Percentiles rank a stretch among this genome's conserved stretches.
phyloP scores from a whole-genome alignment of 768 basidiomycete genomes.

The Suillus discolor region DNA sequence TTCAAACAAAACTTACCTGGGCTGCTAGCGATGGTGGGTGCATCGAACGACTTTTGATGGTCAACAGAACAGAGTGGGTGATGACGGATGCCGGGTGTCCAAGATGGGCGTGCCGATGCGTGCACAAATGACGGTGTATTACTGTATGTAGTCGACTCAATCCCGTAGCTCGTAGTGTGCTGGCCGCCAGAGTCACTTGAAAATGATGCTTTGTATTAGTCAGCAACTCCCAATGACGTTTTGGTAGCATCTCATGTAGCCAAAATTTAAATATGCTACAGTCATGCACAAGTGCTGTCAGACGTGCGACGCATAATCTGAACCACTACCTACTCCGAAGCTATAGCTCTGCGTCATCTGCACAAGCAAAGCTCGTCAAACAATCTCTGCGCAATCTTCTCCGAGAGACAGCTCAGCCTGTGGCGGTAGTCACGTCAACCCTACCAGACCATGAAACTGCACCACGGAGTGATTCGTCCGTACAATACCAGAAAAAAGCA shows the following conservation, averaged over 20 bases:
- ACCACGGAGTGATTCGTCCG: conserved; percentile 8
- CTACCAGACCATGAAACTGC: conserved; percentile 39
- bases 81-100: too few relatives aligned
- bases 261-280: not conserved
- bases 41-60: too few relatives aligned
- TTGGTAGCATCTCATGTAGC: not conserved
- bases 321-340: not conserved
- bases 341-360: not conserved
- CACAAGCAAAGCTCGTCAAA: not conserved
- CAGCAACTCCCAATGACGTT: not conserved
- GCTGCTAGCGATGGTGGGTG: too few relatives aligned
- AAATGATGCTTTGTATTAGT: not conserved
- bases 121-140: too few relatives aligned
- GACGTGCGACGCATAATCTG: not conserved
- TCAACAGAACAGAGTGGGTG: too few relatives aligned
- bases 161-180: too few relatives aligned
- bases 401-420: conserved; percentile 81
- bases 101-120: too few relatives aligned
- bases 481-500: not conserved
- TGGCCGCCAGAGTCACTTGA: too few relatives aligned
- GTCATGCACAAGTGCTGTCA: conserved; percentile 1
- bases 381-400: conserved; percentile 54
- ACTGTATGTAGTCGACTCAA: too few relatives aligned
- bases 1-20: too few relatives aligned
- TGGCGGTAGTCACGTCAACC: conserved; percentile 79